Conservation (phyloP, 177 flowering plant species). For the Tripterygium wilfordii region DNA sequence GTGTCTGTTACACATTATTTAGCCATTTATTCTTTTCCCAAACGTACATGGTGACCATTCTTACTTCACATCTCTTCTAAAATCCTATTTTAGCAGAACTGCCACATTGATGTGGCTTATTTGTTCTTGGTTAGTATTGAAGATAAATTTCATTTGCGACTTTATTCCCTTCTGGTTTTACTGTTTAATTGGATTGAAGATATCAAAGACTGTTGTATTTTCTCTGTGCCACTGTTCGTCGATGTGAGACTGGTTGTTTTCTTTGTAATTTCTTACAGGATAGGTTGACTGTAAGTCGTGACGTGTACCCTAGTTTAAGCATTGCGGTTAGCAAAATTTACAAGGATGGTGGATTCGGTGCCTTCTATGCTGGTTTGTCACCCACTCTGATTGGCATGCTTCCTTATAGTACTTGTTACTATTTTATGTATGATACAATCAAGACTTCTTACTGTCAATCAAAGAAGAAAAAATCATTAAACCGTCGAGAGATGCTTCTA, state of each 20-base stretch:
- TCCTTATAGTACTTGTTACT: constrained; percentile 93
- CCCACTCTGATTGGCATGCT: constrained; percentile 96
- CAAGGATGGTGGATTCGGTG: constrained; percentile 74
- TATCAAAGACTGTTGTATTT: neutral
- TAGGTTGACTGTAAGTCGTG: constrained; percentile 77
- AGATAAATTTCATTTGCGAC: too few species aligned
- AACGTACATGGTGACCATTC: too few species aligned
- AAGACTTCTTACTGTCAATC: constrained; percentile 64
- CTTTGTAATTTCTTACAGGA: constrained; percentile 45
- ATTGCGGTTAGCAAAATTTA: constrained; percentile 64
- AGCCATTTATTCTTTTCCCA: too few species aligned
- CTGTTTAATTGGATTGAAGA: too few species aligned
- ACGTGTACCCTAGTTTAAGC: constrained; percentile 57
- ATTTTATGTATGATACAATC: constrained; percentile 85
- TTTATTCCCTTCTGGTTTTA: too few species aligned
- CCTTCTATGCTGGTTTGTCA: constrained; percentile 70
- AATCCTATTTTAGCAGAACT: too few species aligned
- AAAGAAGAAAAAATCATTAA: constrained; percentile 60
- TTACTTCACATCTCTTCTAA: too few species aligned
- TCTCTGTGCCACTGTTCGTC: neutral
- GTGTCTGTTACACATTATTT: too few species aligned
- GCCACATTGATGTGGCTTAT: too few species aligned
- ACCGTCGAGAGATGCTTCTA: constrained; percentile 81
- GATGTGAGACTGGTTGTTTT: constrained; percentile 7
- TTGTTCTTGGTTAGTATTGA: too few species aligned